A percentile compares a stretch with the other conserved stretches of the same genome.
Conservation (phyloP, 164 flowering plant species). For the Houttuynia cordata region DNA sequence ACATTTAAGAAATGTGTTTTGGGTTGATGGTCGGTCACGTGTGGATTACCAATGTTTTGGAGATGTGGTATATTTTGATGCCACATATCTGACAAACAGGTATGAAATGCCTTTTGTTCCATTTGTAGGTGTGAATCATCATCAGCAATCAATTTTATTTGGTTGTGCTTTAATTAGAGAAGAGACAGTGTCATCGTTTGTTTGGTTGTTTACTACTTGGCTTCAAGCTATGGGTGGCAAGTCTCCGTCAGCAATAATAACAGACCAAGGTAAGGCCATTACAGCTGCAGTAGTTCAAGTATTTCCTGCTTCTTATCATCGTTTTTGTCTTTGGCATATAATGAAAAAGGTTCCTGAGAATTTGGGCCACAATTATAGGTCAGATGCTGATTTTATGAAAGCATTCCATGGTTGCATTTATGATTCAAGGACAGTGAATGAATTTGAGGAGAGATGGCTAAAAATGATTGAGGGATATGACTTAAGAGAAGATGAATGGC, state of each 20-base stretch:
- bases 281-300: conserved; percentile 1
- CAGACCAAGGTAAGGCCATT: conserved; percentile 1
- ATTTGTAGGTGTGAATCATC: conserved; percentile 4
- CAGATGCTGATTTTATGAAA: no score
- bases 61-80: conserved; percentile 4
- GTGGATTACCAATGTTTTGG: conserved; percentile 2
- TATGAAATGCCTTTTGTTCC: conserved; percentile 4
- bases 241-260: conserved; percentile 6
- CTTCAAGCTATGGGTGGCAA: conserved; percentile 7
- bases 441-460: no score
- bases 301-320: conserved; percentile 3
- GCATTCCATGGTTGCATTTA: no score
- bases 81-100: conserved; percentile 2
- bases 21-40: conserved; percentile 2
- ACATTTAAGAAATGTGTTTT: neutral
- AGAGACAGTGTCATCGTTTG: neutral
- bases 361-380: neutral
- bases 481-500: no score
- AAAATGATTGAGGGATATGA: no score
- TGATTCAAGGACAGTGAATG: no score
- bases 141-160: conserved; percentile 1
- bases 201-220: conserved; percentile 7
- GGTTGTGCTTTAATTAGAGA: conserved; percentile 2
- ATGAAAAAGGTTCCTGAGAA: neutral
- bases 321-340: conserved; percentile 6